Conservation (phyloP, 768 basidiomycete species). For the Ramaria sp. region DNA sequence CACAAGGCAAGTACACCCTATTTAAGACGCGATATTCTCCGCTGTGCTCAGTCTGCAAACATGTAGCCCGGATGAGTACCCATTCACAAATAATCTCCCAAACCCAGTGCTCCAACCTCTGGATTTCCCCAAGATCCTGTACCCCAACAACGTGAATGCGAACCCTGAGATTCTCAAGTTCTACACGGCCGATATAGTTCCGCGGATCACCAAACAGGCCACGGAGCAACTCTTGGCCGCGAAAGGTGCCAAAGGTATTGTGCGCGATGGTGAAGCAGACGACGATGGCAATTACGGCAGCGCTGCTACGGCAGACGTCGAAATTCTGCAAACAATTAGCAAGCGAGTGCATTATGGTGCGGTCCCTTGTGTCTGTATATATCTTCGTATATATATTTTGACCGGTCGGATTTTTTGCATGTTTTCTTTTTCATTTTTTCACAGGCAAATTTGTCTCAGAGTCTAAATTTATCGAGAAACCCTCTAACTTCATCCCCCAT, state of each 20-base stretch:
- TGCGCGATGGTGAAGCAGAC: slow-evolving; percentile 58
- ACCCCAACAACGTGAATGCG: slow-evolving; percentile 73
- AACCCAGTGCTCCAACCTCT: slow-evolving; percentile 67
- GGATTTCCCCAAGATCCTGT: slow-evolving; percentile 64
- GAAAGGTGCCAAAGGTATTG: slow-evolving; percentile 58
- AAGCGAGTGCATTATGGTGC: slow-evolving; percentile 96
- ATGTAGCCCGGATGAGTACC: slow-evolving; percentile 91
- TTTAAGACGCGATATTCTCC: too few species aligned
- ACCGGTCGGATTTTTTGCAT: too few species aligned
- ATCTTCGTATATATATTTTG: too few species aligned
- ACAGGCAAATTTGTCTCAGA: slow-evolving; percentile 98
- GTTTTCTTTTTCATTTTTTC: too few species aligned
- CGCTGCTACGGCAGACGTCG: slow-evolving; percentile 88
- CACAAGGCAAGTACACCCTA: slow-evolving; percentile 57
- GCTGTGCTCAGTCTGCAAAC: too few species aligned
- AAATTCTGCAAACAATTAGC: slow-evolving; percentile 95
- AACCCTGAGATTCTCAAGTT: slow-evolving; percentile 82
- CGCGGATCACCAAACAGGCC: slow-evolving; percentile 71
- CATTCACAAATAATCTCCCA: slow-evolving; percentile 80
- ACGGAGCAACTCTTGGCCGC: slow-evolving; percentile 53
- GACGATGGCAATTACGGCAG: slow-evolving; percentile 99
- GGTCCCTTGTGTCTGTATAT: slow-evolving; percentile 15
- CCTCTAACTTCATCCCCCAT: slow-evolving; percentile 84
- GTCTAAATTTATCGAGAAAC: slow-evolving; percentile 85
- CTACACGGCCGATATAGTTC: slow-evolving; percentile 82